Base-by-base conservation (phyloP, 495 filamentous ascomycete species). In the Sabuloglossum arenarium region DNA sequence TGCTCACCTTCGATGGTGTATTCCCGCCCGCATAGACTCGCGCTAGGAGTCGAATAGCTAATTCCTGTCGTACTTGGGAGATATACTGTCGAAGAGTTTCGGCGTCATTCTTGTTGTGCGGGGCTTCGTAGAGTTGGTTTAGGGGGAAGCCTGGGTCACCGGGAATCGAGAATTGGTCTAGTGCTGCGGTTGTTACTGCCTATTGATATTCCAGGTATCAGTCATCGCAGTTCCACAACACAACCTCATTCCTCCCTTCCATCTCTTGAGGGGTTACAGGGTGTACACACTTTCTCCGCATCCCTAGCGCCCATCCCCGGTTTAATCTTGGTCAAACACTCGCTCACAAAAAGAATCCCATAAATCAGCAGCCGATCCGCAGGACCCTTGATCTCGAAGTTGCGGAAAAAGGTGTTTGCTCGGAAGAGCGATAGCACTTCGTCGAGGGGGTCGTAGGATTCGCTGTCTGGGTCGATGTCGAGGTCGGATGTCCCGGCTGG, bases 361-460 rank as follows among this genome's bases (percentile, higher is more conserved):
- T 98, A 98, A 62, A 98, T 91, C 58, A 98, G 73, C 67, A 94
- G 79, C 47, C 93, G 78, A 70, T 98, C 91, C 55, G 91, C 91
- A 30, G 88, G 86, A 19, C 91, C 91, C 66, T 94, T 88, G 78
- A 97, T 94, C 75, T 96, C 93, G 65, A 98, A 98, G 75, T 98
- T 98, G 61, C 93, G 84, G 75, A 98, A 98, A 65, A 98, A 81
- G 42, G 91, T 96, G 73, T 98, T 97, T 66, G 93, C 90, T 53
- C 91, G 86, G 78, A 96, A 98, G 29, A 96, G 79, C 1, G 79
- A 80, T 51, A 98, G 77, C 29, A 89, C 82, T 70, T 98, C 91
- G 70, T 98, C 91, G 9, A 96, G 75, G 55, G 88, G 81, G 74
- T 98, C 91, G 73, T 97, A 97, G 59, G 80, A 84, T 65, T 91